These are phyloP conservation scores for Flaveria brownii DNA, from an alignment of 129 eudicot genomes.

Conservation along the genomic window DNA sequence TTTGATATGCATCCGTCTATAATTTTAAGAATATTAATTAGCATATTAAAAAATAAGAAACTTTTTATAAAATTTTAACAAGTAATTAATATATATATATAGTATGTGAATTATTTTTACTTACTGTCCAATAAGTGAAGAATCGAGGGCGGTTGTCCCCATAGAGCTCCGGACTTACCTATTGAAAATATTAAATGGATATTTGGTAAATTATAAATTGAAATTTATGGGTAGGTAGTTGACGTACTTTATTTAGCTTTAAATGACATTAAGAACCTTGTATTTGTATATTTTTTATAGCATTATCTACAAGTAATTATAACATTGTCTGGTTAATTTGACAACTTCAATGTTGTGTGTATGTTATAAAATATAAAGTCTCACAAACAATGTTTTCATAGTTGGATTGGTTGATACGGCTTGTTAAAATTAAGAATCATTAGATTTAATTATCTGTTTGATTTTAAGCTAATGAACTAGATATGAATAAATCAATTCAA, in stretches of 20 bases:
- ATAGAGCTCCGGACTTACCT: conserved; percentile 97
- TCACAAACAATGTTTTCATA: too few species aligned
- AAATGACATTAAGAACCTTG: conserved; percentile 38
- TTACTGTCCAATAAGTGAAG: conserved; percentile 98
- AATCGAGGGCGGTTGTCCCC: conserved; percentile 92
- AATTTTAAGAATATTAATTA: conserved; percentile 2
- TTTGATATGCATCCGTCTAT: conserved; percentile 90
- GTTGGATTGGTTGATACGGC: too few species aligned
- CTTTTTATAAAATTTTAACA: neutral
- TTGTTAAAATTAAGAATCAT: neutral
- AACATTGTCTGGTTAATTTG: neutral
- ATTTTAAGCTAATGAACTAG: neutral
- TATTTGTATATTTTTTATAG: conserved; percentile 22
- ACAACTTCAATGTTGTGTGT: neutral
- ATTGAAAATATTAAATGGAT: conserved; percentile 31
- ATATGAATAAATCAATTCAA: neutral
- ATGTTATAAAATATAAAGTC: neutral
- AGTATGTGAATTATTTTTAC: conserved; percentile 21
- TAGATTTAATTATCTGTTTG: neutral
- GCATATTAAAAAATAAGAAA: neutral
- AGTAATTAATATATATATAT: too few species aligned
- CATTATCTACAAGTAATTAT: neutral
- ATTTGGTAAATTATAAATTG: conserved; percentile 33
- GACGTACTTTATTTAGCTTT: conserved; percentile 49
- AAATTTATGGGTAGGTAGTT: conserved; percentile 49